These are phyloP conservation scores for Blastocystis sp. DNA, from an alignment of 352 stramenopile genomes.

Conservation along the genomic window DNA sequence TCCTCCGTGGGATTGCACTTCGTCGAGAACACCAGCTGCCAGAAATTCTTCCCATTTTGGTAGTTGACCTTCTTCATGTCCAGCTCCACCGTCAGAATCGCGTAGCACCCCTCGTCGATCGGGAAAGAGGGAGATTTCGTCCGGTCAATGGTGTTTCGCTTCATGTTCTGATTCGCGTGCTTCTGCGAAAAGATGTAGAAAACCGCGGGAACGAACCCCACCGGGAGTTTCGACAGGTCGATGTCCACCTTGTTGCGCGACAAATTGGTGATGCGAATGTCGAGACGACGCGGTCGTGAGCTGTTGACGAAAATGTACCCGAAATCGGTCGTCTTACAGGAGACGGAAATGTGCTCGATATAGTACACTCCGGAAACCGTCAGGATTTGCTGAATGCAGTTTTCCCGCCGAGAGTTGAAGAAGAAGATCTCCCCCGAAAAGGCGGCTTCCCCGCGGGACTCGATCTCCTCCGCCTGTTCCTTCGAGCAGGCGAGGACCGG, in stretches of 20 bases:
- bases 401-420: slow-evolving; percentile 62
- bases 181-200: slow-evolving; percentile 49
- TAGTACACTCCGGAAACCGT: slow-evolving; percentile 23
- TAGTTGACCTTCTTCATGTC: slow-evolving; percentile 40
- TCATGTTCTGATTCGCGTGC: neutral
- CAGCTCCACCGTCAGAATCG: slow-evolving; percentile 39
- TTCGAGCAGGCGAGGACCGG: neutral
- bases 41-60: slow-evolving; percentile 22
- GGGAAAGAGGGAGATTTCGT: neutral
- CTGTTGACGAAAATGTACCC: slow-evolving; percentile 30
- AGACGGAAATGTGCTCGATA: slow-evolving; percentile 28
- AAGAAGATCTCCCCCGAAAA: slow-evolving; percentile 41
- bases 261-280: slow-evolving; percentile 51
- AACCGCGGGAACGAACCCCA: slow-evolving; percentile 49
- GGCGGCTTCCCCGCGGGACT: neutral
- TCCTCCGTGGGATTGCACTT: neutral
- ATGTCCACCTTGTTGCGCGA: neutral
- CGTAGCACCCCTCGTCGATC: slow-evolving; percentile 20
- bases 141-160: neutral
- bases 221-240: slow-evolving; percentile 1
- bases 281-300: slow-evolving; percentile 14
- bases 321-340: slow-evolving; percentile 2
- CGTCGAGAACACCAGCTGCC: slow-evolving; percentile 16
- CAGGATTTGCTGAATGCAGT: slow-evolving; percentile 62
- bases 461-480: neutral